Conservation (phyloP, 2,329 filamentous ascomycete genomes). For the Ascosphaera aggregata region DNA sequence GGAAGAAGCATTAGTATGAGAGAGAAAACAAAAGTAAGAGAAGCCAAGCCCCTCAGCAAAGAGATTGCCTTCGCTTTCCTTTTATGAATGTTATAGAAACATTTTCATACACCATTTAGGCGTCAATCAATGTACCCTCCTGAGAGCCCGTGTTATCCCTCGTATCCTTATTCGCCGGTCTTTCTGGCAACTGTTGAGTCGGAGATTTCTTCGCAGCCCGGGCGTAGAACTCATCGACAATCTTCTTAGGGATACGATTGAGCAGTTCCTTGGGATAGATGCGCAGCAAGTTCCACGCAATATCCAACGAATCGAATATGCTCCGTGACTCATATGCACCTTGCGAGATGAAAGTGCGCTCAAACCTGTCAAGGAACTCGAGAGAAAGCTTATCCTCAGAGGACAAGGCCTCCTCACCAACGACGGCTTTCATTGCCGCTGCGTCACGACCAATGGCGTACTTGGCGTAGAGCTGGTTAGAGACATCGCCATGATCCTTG, state of each 20-base stretch:
- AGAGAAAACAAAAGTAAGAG: too few relatives aligned
- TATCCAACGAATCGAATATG: conserved; percentile 83
- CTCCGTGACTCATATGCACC: conserved; percentile 76
- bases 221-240: conserved; percentile 65
- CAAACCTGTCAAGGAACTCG: conserved; percentile 97
- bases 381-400: conserved; percentile 93
- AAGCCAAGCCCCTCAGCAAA: background rate
- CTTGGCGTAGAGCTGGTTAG: conserved; percentile 98
- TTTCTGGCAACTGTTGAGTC: conserved; percentile 7
- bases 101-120: too few relatives aligned
- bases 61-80: too few relatives aligned
- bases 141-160: conserved; percentile 18
- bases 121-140: conserved; percentile 19
- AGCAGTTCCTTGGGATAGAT: conserved; percentile 97
- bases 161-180: conserved; percentile 20
- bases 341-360: conserved; percentile 82
- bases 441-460: conserved; percentile 98
- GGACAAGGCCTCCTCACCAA: conserved; percentile 90
- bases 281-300: conserved; percentile 86
- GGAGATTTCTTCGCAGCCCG: conserved; percentile 23
- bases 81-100: too few relatives aligned
- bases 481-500: conserved; percentile 93
- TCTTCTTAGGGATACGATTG: conserved; percentile 74
- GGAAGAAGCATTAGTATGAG: too few relatives aligned
- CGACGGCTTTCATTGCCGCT: conserved; percentile 97